Evolutionary conservation across 805 yeast species (phyloP).

Genomic region (Limtongozyma cylindracea): DNA sequence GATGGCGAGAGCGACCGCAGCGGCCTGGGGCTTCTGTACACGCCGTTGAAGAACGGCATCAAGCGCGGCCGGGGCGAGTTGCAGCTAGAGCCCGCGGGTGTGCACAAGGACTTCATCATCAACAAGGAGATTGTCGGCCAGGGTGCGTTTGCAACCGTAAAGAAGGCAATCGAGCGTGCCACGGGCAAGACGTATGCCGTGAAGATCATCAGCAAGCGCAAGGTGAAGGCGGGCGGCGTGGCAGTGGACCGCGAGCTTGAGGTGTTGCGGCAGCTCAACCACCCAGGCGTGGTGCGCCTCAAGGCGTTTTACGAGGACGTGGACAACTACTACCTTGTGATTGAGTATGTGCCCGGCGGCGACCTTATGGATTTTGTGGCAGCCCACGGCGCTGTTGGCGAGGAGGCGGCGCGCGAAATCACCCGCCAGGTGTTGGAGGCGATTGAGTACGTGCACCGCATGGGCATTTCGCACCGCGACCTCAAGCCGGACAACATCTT

Average conservation of each 20-base stretch:
- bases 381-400: slow-evolving; percentile 77
- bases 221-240: slow-evolving; percentile 45
- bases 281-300: slow-evolving; percentile 64
- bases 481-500: slow-evolving; percentile 89
- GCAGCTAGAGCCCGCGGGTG: too few species aligned
- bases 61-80: too few species aligned
- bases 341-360: slow-evolving; percentile 94
- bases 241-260: slow-evolving; percentile 76
- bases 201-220: slow-evolving; percentile 62
- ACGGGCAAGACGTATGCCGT: slow-evolving; percentile 80
- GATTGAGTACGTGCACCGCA: slow-evolving; percentile 61
- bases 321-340: slow-evolving; percentile 62
- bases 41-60: too few species aligned
- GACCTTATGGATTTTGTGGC: slow-evolving; percentile 96
- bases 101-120: slow-evolving; percentile 46
- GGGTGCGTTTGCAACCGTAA: slow-evolving; percentile 15
- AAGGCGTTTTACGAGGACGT: slow-evolving; percentile 71
- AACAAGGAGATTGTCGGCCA: slow-evolving; percentile 38
- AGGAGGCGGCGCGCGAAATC: slow-evolving; percentile 72
- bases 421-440: slow-evolving; percentile 69
- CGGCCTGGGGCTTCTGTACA: too few species aligned
- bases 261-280: slow-evolving; percentile 52
- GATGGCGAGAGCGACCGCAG: too few species aligned
- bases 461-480: slow-evolving; percentile 92
- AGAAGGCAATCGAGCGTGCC: slow-evolving; percentile 65